Evolutionary conservation across 75 land plant genomes (phyloP).

Genomic region (Picea sitchensis): DNA sequence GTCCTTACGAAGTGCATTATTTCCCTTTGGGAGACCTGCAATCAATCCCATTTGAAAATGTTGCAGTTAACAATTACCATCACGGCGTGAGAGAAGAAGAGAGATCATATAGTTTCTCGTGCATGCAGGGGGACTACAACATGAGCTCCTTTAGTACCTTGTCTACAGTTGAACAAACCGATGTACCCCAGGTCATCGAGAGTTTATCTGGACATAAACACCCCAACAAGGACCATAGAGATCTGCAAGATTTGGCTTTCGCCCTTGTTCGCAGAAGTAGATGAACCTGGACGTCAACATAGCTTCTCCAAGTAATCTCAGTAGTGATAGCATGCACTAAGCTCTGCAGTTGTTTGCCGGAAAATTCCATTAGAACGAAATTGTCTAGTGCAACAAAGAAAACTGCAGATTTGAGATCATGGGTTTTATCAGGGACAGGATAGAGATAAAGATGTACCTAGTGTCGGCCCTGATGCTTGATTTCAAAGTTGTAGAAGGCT

Average conservation of each 20-base stretch:
- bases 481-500: too few relatives aligned
- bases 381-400: too few relatives aligned
- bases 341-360: too few relatives aligned
- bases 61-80: too few relatives aligned
- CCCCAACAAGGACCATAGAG: background rate
- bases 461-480: slow-evolving; percentile 28
- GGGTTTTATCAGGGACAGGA: background rate
- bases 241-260: background rate
- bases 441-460: slow-evolving; percentile 64
- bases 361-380: background rate
- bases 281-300: background rate
- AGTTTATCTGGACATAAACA: background rate
- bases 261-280: background rate
- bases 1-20: too few relatives aligned
- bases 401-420: too few relatives aligned
- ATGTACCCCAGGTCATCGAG: background rate
- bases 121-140: background rate
- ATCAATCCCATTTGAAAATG: too few relatives aligned
- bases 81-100: too few relatives aligned
- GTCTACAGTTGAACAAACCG: background rate
- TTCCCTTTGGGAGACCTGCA: too few relatives aligned
- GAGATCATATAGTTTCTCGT: background rate
- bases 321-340: too few relatives aligned
- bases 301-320: too few relatives aligned
- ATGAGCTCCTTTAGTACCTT: too few relatives aligned